phyloP scores from a whole-genome alignment of 2,329 filamentous ascomycete genomes.

The Colletotrichum musae region DNA sequence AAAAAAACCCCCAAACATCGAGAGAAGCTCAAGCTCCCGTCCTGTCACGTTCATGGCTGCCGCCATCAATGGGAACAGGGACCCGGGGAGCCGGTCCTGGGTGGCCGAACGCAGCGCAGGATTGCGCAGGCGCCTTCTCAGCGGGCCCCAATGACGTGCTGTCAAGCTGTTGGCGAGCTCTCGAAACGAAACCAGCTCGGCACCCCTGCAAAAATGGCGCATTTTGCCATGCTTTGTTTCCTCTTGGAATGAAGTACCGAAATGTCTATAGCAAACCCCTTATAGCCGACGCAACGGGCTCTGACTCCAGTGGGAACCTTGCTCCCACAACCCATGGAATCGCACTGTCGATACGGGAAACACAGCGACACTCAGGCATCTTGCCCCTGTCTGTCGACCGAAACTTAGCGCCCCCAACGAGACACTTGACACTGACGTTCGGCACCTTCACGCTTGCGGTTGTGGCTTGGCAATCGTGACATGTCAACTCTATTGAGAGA shows the following conservation, averaged over 20 bases:
- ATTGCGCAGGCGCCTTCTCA: neutral
- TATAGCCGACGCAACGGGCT: neutral
- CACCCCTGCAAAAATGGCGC: conserved; percentile 9
- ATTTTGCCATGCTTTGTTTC: neutral
- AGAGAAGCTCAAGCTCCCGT: conserved; percentile 4
- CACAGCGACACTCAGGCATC: neutral
- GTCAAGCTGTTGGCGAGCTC: conserved; percentile 2
- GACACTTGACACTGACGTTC: conserved; percentile 29
- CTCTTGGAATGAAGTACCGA: too few relatives aligned
- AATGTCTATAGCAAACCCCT: neutral
- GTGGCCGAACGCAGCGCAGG: conserved; percentile 19
- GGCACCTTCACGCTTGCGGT: conserved; percentile 9
- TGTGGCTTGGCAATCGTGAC: neutral
- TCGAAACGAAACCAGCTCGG: conserved; percentile 29
- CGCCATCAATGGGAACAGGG: neutral
- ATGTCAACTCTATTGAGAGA: neutral
- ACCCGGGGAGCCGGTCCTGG: conserved; percentile 18
- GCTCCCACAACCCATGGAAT: neutral
- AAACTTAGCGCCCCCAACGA: conserved; percentile 33
- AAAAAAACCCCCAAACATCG: neutral
- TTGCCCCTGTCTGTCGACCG: conserved; percentile 29
- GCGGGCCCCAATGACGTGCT: conserved; percentile 6
- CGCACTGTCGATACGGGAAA: neutral
- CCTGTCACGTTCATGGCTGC: neutral
- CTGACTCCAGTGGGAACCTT: neutral